Percentiles rank a stretch among this genome's conserved stretches.
phyloP scores from a whole-genome alignment of 2,329 filamentous ascomycete genomes.

The Fusarium citri region DNA sequence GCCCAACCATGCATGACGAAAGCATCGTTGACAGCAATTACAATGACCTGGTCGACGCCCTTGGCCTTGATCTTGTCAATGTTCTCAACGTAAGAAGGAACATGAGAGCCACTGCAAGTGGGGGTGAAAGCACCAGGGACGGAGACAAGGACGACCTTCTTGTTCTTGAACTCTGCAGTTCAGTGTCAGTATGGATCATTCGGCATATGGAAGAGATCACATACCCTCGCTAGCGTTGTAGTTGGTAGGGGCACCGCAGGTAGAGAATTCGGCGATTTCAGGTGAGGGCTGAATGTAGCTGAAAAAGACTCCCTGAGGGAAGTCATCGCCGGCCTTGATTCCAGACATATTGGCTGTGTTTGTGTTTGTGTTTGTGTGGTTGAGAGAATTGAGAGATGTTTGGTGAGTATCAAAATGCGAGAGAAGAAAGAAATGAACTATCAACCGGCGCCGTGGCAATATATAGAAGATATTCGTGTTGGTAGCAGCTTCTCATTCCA shows the following conservation, averaged over 20 bases:
- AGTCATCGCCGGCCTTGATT: slow-evolving; percentile 83
- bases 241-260: slow-evolving; percentile 81
- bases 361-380: slow-evolving; percentile 18
- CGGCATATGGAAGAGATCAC: slow-evolving; percentile 34
- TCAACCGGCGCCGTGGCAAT: slow-evolving; percentile 10
- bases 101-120: slow-evolving; percentile 83
- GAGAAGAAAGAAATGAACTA: slow-evolving; percentile 8
- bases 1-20: slow-evolving; percentile 91
- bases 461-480: slow-evolving; percentile 23
- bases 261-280: slow-evolving; percentile 75
- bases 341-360: slow-evolving; percentile 61
- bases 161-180: slow-evolving; percentile 64
- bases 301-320: slow-evolving; percentile 85
- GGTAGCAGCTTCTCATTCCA: slow-evolving; percentile 17
- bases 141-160: slow-evolving; percentile 68
- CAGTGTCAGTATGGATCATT: slow-evolving; percentile 10
- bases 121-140: slow-evolving; percentile 84
- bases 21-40: slow-evolving; percentile 86
- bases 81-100: slow-evolving; percentile 83
- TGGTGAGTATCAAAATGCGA: slow-evolving; percentile 9
- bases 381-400: slow-evolving; percentile 3
- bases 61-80: slow-evolving; percentile 77
- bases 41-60: slow-evolving; percentile 84
- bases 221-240: slow-evolving; percentile 82
- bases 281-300: slow-evolving; percentile 82